phyloP scores from a whole-genome alignment of 1,284 basidiomycete genomes.

The Apiotrichum sp. region DNA sequence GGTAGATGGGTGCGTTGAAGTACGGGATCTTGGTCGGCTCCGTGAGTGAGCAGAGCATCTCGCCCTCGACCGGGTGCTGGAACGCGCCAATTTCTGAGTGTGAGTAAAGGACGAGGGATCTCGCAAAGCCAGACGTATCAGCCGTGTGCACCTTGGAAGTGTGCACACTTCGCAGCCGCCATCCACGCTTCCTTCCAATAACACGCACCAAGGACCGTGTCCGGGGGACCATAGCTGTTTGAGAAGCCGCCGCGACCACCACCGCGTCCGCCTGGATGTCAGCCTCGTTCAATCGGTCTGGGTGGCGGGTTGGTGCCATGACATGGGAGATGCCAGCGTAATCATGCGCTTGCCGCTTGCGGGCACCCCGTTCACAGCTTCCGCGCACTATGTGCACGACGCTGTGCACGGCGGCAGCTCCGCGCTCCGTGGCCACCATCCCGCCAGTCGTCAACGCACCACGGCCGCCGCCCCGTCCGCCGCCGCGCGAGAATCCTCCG shows the following conservation, averaged over 20 bases:
- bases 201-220: slow-evolving; percentile 66
- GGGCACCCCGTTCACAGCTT: too few relatives aligned
- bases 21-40: slow-evolving; percentile 90
- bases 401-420: neutral
- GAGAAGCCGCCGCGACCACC: slow-evolving; percentile 55
- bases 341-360: too few relatives aligned
- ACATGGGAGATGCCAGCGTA: too few relatives aligned
- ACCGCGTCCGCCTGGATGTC: slow-evolving; percentile 17
- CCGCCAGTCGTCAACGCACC: slow-evolving; percentile 23
- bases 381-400: too few relatives aligned
- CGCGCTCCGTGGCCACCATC: neutral
- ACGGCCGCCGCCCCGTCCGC: slow-evolving; percentile 27
- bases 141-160: neutral
- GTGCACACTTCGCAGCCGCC: neutral
- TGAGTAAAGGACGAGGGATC: too few relatives aligned
- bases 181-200: neutral
- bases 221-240: slow-evolving; percentile 71
- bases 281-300: neutral
- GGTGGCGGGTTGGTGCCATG: too few relatives aligned
- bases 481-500: slow-evolving; percentile 40
- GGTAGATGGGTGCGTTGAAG: slow-evolving; percentile 98
- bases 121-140: too few relatives aligned
- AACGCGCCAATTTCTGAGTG: slow-evolving; percentile 75
- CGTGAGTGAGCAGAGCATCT: slow-evolving; percentile 90
- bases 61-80: slow-evolving; percentile 91